Conservation (phyloP, 192 early-diverging fungal species). For the Podochytrium sp. region DNA sequence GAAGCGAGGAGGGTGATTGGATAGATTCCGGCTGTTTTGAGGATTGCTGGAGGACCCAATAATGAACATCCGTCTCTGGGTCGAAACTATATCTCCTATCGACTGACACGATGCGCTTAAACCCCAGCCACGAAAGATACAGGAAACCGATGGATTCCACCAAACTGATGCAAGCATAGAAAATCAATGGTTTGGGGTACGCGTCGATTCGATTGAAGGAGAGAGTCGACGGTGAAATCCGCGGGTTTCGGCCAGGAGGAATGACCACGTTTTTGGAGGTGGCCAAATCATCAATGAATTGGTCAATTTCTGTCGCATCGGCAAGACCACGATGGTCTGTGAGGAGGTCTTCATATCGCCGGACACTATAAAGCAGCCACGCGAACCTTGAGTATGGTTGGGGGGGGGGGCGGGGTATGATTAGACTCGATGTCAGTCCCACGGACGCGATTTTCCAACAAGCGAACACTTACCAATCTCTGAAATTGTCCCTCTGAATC, state of each 20-base stretch:
- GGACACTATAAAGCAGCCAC: background rate
- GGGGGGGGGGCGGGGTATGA: too few relatives aligned
- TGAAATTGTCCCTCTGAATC: constrained; percentile 26
- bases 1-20: too few relatives aligned
- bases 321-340: too few relatives aligned
- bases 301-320: constrained; percentile 19
- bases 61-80: background rate
- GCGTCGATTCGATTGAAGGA: constrained; percentile 28
- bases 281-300: constrained; percentile 24
- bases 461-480: constrained; percentile 20
- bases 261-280: constrained; percentile 6
- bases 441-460: too few relatives aligned
- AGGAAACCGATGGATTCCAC: constrained; percentile 9
- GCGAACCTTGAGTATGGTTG: background rate
- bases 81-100: background rate
- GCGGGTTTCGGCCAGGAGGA: constrained; percentile 19
- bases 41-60: background rate
- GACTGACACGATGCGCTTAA: background rate
- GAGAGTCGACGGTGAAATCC: constrained; percentile 16
- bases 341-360: background rate
- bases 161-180: constrained; percentile 12
- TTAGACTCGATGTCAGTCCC: too few relatives aligned
- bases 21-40: too few relatives aligned
- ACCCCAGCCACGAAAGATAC: constrained; percentile 6
- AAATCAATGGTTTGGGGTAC: constrained; percentile 27